A percentile compares a stretch with the other conserved stretches of the same genome.
phyloP scores from a whole-genome alignment of 208 protist species.

The Leishmania martiniquensis region DNA sequence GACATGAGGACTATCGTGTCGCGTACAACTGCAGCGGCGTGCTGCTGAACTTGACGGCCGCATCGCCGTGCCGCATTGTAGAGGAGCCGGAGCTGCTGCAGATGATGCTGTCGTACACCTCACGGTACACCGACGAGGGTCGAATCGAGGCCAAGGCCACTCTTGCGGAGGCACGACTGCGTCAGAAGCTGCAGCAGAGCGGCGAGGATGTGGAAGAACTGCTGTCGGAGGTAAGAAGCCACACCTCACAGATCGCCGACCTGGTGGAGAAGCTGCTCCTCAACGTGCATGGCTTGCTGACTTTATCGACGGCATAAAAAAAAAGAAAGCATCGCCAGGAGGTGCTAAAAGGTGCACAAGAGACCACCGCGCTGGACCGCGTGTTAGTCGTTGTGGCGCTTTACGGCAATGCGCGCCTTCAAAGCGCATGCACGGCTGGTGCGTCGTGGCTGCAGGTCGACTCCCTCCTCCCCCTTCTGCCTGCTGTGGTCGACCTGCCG shows the following conservation, averaged over 20 bases:
- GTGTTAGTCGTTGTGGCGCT: neutral
- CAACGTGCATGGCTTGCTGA: slow-evolving; percentile 62
- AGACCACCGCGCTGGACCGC: no score
- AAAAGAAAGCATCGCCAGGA: neutral
- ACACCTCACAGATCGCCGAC: slow-evolving; percentile 68
- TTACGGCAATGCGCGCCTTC: neutral
- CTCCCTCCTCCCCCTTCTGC: neutral
- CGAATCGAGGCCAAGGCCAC: slow-evolving; percentile 36
- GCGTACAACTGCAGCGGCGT: slow-evolving; percentile 87
- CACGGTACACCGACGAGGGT: slow-evolving; percentile 55
- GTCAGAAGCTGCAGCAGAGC: neutral
- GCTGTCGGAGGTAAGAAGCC: slow-evolving; percentile 33
- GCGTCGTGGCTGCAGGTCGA: neutral
- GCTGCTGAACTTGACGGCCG: slow-evolving; percentile 79
- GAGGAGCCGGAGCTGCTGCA: slow-evolving; percentile 58
- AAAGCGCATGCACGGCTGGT: neutral
- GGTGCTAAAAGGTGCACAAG: neutral
- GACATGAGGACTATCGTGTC: slow-evolving; percentile 79
- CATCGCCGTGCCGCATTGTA: slow-evolving; percentile 66
- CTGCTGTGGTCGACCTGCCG: neutral
- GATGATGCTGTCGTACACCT: slow-evolving; percentile 76
- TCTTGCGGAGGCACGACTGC: slow-evolving; percentile 31
- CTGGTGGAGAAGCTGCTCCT: slow-evolving; percentile 76
- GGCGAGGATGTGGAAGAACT: slow-evolving; percentile 5
- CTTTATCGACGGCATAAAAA: neutral